Evolutionary conservation across 2,329 filamentous ascomycete genomes (phyloP), one percentile per base, ranked within the genome.

Genomic region (Anisogramma anomala): DNA sequence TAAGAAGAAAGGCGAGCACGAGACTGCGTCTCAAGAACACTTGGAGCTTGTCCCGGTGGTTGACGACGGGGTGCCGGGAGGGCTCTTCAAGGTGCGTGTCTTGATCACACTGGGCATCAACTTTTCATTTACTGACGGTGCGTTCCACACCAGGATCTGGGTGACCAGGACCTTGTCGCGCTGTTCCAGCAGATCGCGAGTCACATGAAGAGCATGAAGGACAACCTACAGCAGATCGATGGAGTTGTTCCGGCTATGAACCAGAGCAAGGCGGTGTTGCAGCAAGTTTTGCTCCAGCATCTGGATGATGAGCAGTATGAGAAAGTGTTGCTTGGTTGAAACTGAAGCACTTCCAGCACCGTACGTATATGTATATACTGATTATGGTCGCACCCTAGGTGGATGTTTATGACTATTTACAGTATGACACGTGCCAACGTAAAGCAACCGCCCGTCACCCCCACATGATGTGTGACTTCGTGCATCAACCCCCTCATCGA

Each of bases 131-230:
- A n/a, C n/a, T n/a, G n/a, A n/a, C n/a, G n/a, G n/a, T n/a, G n/a
- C n/a, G n/a, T n/a, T n/a, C n/a, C n/a, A n/a, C n/a, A n/a, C n/a
- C n/a, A 68, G 61, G 58, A 60, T 26, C 46, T 66, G 9, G 48
- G 59, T 22, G 61, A 68, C 23, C 58, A 64, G 15, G 66, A 70
- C 33, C 51, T 74, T 13, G 50, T 62, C n/a, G 54, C 56, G 2
- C 52, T 74, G 3, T 66, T 64, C 0, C 54, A 62, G 13, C 71
- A 75, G 52, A 61, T 77, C 14, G 59, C 61, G 9, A 72, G 56
- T 39, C 73, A 77, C 48, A 68, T 75, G 58, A 70, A 76, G 45
- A 76, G 69, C 50, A 68, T 78, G 52, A 61, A 58, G 41, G 59
- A 59, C 32, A 77, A 77, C 50, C 58, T 76, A 28, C 58, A 64